phyloP scores from a whole-genome alignment of 2,329 filamentous ascomycete genomes.

The Pseudopithomyces maydicus region DNA sequence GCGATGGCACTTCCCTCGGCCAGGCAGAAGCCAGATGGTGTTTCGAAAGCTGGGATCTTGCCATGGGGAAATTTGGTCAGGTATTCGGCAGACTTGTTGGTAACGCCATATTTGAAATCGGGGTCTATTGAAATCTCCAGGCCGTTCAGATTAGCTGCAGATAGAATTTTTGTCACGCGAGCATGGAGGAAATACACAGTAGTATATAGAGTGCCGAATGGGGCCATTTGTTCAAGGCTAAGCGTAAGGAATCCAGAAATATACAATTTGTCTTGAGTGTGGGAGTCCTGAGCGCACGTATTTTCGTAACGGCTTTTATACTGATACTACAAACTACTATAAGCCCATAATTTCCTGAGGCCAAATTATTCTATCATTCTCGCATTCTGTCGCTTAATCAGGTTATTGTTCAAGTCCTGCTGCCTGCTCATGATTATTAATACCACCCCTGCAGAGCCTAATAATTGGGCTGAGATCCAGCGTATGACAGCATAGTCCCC shows the following conservation, averaged over 20 bases:
- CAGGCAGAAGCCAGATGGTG: slow-evolving; percentile 53
- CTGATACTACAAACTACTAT: background rate
- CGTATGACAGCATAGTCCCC: no score
- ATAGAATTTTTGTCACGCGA: slow-evolving; percentile 18
- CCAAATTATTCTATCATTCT: background rate
- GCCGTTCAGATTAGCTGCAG: slow-evolving; percentile 24
- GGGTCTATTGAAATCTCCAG: slow-evolving; percentile 35
- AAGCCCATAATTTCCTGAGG: background rate
- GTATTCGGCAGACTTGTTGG: slow-evolving; percentile 54
- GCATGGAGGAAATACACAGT: slow-evolving; percentile 16
- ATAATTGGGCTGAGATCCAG: no score
- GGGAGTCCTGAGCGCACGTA: background rate
- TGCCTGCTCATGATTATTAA: background rate
- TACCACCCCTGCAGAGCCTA: background rate
- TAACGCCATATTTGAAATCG: slow-evolving; percentile 49
- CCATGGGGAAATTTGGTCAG: slow-evolving; percentile 58
- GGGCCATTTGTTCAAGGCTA: slow-evolving; percentile 12
- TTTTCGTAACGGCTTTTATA: background rate
- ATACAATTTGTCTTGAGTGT: no score
- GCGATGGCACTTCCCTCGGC: slow-evolving; percentile 56
- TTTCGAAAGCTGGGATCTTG: slow-evolving; percentile 58
- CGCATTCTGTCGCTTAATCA: background rate
- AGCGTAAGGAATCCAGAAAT: background rate
- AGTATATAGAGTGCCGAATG: slow-evolving; percentile 26
- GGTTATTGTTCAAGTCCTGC: no score